A percentile compares a stretch with the other conserved stretches of the same genome.
These are phyloP conservation scores for Globisporangium cystogenes DNA, from an alignment of 352 stramenopile species.

Conservation along the genomic window DNA sequence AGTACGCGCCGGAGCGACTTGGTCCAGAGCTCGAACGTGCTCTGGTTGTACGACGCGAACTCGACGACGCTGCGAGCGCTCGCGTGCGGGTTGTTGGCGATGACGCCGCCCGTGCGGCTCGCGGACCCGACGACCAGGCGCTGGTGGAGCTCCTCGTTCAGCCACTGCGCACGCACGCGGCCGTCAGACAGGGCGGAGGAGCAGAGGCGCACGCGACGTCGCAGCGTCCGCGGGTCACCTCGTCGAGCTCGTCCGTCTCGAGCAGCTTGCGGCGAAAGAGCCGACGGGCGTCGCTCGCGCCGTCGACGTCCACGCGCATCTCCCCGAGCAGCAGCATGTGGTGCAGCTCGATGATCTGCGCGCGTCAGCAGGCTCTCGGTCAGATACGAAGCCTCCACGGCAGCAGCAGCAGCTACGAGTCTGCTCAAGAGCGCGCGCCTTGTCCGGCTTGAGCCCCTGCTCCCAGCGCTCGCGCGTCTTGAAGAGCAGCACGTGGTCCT, in stretches of 20 bases:
- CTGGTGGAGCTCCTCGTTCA: conserved; percentile 66
- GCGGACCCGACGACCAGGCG: conserved; percentile 38
- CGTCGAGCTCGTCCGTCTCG: conserved; percentile 71
- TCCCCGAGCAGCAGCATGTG: conserved; percentile 69
- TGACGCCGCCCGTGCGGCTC: conserved; percentile 36
- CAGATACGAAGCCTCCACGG: no score
- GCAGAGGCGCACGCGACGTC: no score
- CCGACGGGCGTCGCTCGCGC: conserved; percentile 26
- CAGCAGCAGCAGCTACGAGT: no score
- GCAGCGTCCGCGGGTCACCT: conserved; percentile 28
- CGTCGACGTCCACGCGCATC: conserved; percentile 79
- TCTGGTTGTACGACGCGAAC: conserved; percentile 76
- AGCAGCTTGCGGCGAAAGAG: conserved; percentile 73
- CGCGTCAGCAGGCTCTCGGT: neutral
- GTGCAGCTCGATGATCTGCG: conserved; percentile 68
- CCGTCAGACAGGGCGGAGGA: conserved; percentile 1
- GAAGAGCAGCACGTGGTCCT: conserved; percentile 76
- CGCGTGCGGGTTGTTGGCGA: conserved; percentile 48
- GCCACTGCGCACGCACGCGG: conserved; percentile 27
- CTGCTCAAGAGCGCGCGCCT: conserved; percentile 43
- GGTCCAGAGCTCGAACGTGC: conserved; percentile 82
- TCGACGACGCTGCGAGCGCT: conserved; percentile 67
- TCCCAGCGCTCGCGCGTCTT: conserved; percentile 78
- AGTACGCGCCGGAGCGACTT: conserved; percentile 76
- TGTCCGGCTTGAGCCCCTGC: conserved; percentile 74